Evolutionary conservation across 1,284 basidiomycete species (phyloP).

Genomic region (Ceratobasidium sp.): DNA sequence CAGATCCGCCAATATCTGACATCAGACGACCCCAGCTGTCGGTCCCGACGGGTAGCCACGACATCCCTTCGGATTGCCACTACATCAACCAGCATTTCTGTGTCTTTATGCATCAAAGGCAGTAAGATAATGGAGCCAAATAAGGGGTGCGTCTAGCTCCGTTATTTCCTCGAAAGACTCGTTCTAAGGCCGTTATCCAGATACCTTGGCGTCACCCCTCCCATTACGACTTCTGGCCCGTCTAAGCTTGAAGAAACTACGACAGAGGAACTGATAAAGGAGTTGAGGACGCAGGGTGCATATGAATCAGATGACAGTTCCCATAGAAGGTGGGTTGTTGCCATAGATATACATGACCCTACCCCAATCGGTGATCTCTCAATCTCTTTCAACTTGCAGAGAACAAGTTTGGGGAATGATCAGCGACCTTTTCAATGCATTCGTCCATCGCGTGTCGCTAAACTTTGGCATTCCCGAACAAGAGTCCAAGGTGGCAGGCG

Average conservation of each 20-base stretch:
- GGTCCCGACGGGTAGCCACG: too few relatives aligned
- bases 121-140: too few relatives aligned
- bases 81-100: too few relatives aligned
- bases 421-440: conserved; percentile 89
- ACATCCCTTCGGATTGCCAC: too few relatives aligned
- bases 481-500: conserved; percentile 85
- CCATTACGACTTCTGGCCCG: too few relatives aligned
- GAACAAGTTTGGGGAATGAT: conserved; percentile 93
- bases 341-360: neutral
- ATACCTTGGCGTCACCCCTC: too few relatives aligned
- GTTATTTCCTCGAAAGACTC: too few relatives aligned
- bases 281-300: conserved; percentile 83
- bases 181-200: conserved; percentile 11
- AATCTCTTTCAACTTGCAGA: conserved; percentile 54
- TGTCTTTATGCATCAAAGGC: too few relatives aligned
- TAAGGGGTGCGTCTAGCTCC: too few relatives aligned
- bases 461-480: conserved; percentile 84
- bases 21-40: too few relatives aligned
- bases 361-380: neutral
- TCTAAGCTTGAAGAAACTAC: too few relatives aligned
- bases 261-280: conserved; percentile 87
- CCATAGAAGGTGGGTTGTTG: conserved; percentile 71
- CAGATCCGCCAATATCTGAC: too few relatives aligned
- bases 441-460: conserved; percentile 86
- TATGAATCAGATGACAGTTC: conserved; percentile 93